phyloP scores from a whole-genome alignment of 2,329 filamentous ascomycete genomes.

The Verruconis gallopava region DNA sequence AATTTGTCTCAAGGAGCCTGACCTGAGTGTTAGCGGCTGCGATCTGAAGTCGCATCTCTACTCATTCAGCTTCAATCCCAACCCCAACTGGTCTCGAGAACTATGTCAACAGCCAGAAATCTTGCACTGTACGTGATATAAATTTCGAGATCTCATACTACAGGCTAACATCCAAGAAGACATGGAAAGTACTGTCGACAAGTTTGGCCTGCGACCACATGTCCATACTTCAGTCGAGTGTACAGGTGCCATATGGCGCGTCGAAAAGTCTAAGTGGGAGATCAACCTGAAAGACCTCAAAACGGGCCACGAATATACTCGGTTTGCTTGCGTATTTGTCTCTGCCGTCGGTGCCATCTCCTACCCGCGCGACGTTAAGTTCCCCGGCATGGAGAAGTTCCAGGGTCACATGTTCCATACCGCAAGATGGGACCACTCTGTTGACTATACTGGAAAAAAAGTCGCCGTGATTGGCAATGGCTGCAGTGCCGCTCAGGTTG shows the following conservation, averaged over 20 bases:
- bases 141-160: slow-evolving; percentile 41
- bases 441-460: slow-evolving; percentile 42
- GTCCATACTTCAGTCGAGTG: slow-evolving; percentile 30
- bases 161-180: slow-evolving; percentile 37
- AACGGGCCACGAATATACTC: slow-evolving; percentile 40
- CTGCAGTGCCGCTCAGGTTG: slow-evolving; percentile 44
- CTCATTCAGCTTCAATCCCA: slow-evolving; percentile 42
- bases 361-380: slow-evolving; percentile 39
- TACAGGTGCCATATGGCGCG: slow-evolving; percentile 30
- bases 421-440: slow-evolving; percentile 40
- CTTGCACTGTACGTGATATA: too few species aligned
- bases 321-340: slow-evolving; percentile 41
- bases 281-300: slow-evolving; percentile 37
- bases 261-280: slow-evolving; percentile 42
- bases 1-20: too few species aligned
- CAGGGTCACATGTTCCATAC: slow-evolving; percentile 44
- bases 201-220: slow-evolving; percentile 45
- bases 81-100: slow-evolving; percentile 41
- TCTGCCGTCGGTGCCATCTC: slow-evolving; percentile 41
- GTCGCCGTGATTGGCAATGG: slow-evolving; percentile 46
- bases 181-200: slow-evolving; percentile 39
- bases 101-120: slow-evolving; percentile 37
- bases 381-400: slow-evolving; percentile 41
- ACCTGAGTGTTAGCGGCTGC: too few species aligned
- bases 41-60: slow-evolving; percentile 35